These are phyloP conservation scores for Penicillium frequentans DNA, from an alignment of 2,329 filamentous ascomycete species.

Conservation along the genomic window DNA sequence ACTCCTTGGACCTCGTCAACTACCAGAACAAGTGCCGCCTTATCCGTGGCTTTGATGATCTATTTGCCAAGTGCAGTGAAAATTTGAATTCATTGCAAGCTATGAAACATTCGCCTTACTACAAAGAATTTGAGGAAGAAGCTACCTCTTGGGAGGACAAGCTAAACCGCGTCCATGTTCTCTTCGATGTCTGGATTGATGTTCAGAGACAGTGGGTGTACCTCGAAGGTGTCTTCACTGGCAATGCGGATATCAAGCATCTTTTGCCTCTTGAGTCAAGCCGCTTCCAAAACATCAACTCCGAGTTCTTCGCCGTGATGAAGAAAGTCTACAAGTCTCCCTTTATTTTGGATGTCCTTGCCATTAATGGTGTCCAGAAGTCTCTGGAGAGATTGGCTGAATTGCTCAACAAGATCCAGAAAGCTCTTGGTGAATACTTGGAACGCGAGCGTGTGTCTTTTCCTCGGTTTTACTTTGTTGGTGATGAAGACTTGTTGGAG, in stretches of 20 bases:
- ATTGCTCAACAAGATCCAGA: constrained; percentile 97
- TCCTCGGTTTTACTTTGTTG: constrained; percentile 98
- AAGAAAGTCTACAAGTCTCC: constrained; percentile 98
- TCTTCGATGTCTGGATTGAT: constrained; percentile 99
- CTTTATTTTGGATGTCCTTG: constrained; percentile 91
- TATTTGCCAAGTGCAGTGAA: constrained; percentile 98
- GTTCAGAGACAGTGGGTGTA: constrained; percentile 99
- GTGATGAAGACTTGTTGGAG: constrained; percentile 95
- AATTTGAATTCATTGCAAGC: constrained; percentile 96
- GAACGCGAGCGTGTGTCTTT: constrained; percentile 98
- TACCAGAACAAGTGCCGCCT: constrained; percentile 98
- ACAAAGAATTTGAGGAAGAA: constrained; percentile 98
- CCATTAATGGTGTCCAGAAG: constrained; percentile 93
- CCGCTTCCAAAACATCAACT: constrained; percentile 98
- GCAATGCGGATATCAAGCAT: constrained; percentile 98
- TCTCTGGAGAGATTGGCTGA: constrained; percentile 95
- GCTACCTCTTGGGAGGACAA: constrained; percentile 97
- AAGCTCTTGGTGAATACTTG: constrained; percentile 95
- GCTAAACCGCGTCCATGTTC: constrained; percentile 91
- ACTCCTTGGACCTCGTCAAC: constrained; percentile 88
- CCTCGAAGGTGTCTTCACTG: constrained; percentile 96
- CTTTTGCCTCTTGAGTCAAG: constrained; percentile 93
- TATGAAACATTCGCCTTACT: constrained; percentile 98
- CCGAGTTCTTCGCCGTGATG: constrained; percentile 98
- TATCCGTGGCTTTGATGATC: constrained; percentile 95